These are phyloP conservation scores for Zasmidium citrigriseum DNA, from an alignment of 2,329 filamentous ascomycete genomes.

Conservation along the genomic window DNA sequence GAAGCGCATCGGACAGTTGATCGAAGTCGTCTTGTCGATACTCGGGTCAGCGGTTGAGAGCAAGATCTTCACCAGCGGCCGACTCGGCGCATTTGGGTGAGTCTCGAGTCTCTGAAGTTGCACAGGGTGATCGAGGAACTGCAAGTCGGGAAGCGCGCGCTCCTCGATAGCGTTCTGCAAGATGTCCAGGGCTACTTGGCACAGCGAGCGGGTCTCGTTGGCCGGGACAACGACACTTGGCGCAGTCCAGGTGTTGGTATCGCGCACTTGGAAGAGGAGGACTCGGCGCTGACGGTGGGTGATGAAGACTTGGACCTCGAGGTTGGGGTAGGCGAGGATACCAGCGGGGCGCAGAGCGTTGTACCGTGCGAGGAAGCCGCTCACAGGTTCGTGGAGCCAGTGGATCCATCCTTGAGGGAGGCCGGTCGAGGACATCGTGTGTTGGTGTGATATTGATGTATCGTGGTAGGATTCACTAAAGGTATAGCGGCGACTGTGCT, in stretches of 20 bases:
- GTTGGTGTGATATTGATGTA: no score
- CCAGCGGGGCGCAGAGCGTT: background rate
- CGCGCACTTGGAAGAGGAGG: background rate
- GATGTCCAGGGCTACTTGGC: background rate
- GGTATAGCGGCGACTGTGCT: no score
- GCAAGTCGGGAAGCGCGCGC: background rate
- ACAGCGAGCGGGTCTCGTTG: background rate
- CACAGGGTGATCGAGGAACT: background rate
- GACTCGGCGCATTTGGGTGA: background rate
- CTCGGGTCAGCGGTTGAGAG: no score
- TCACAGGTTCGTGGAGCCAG: background rate
- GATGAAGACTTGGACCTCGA: background rate
- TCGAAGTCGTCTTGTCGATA: no score
- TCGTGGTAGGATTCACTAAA: no score
- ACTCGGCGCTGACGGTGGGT: background rate
- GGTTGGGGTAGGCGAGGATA: background rate
- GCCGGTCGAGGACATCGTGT: no score
- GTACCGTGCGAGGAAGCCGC: background rate
- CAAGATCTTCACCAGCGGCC: background rate
- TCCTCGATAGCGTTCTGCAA: slow-evolving; percentile 3
- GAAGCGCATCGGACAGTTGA: no score
- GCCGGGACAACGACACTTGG: background rate
- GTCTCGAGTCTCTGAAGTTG: background rate
- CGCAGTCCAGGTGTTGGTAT: background rate
- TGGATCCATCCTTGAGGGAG: no score